Evolutionary conservation across 768 basidiomycete genomes (phyloP).

Genomic region (Rhizopogon rudus): DNA sequence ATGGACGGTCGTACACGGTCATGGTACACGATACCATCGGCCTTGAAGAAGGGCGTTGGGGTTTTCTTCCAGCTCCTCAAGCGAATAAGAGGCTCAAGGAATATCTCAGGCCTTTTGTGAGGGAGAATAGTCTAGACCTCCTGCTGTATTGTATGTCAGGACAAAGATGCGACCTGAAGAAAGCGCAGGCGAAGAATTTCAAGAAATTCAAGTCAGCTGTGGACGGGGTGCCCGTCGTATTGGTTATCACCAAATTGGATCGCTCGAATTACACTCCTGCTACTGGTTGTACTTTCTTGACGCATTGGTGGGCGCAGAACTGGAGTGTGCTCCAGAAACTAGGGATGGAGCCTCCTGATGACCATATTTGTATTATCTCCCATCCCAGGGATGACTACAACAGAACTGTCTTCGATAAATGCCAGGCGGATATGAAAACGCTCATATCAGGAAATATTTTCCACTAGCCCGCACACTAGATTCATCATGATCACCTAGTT

Average conservation of each 20-base stretch:
- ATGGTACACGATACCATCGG: background rate
- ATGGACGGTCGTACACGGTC: no score
- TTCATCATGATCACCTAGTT: background rate
- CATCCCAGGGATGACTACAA: background rate
- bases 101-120: background rate
- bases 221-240: background rate
- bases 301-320: background rate
- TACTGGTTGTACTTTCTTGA: no score
- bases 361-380: background rate
- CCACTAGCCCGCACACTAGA: background rate
- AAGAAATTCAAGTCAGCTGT: background rate
- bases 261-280: background rate
- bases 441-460: background rate
- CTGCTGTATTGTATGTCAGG: background rate
- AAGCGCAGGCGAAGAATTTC: background rate
- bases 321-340: background rate
- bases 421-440: background rate
- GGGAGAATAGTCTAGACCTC: background rate
- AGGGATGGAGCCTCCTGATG: background rate
- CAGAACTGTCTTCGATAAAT: background rate
- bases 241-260: background rate
- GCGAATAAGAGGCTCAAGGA: background rate
- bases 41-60: background rate
- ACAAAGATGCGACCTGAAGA: background rate
- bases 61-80: background rate